Evolutionary conservation across 2,329 filamentous ascomycete genomes (phyloP).

Genomic region (Ilyonectria robusta): DNA sequence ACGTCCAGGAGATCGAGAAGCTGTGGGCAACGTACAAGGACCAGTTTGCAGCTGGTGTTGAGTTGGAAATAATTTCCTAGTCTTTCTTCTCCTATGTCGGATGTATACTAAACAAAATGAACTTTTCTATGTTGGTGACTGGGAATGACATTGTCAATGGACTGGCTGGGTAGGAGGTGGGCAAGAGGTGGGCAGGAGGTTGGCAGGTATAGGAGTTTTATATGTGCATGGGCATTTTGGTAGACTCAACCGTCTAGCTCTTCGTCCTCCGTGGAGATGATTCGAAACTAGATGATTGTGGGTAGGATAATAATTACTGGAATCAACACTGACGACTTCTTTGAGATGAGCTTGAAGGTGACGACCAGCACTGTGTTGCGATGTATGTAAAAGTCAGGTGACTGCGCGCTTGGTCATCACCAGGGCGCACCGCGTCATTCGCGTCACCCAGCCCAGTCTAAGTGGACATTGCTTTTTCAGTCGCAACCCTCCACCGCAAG

Average conservation of each 20-base stretch:
- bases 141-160: not conserved
- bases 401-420: slow-evolving; percentile 36
- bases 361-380: slow-evolving; percentile 1
- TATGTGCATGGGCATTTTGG: not conserved
- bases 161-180: not conserved
- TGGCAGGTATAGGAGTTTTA: not conserved
- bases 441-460: slow-evolving; percentile 31
- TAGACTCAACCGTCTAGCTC: not conserved
- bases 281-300: not conserved
- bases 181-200: not conserved
- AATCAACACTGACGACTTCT: not conserved
- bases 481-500: not conserved
- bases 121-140: slow-evolving; percentile 5
- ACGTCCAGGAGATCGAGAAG: slow-evolving; percentile 80
- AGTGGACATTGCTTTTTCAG: slow-evolving; percentile 7
- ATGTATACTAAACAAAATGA: not conserved
- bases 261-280: not conserved
- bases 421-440: slow-evolving; percentile 39
- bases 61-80: slow-evolving; percentile 77
- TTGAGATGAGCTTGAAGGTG: not conserved
- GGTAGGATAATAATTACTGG: not conserved
- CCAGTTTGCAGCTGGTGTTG: slow-evolving; percentile 75
- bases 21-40: slow-evolving; percentile 87
- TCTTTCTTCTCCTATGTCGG: not conserved
- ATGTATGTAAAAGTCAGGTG: slow-evolving; percentile 37